These are phyloP conservation scores for Peronospora belbahrii DNA, from an alignment of 352 stramenopile genomes.

Conservation along the genomic window DNA sequence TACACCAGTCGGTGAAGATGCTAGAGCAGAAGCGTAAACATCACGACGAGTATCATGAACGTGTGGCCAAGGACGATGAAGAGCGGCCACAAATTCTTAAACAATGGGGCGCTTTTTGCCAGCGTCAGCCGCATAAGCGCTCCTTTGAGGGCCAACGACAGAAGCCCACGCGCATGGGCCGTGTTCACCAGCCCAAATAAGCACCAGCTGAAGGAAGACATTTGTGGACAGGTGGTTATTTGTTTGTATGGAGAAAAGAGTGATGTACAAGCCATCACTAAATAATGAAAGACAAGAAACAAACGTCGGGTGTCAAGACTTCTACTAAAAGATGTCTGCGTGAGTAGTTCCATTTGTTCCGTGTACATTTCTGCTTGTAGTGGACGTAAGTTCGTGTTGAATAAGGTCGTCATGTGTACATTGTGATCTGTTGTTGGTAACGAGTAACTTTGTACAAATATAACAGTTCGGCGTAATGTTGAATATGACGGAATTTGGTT, in stretches of 20 bases:
- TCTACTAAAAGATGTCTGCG: no score
- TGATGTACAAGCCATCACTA: no score
- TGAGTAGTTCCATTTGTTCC: no score
- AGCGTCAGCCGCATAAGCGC: conserved; percentile 37
- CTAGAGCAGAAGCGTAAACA: conserved; percentile 55
- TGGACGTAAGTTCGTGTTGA: no score
- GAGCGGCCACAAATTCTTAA: conserved; percentile 31
- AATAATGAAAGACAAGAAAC: no score
- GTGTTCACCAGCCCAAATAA: conserved; percentile 65
- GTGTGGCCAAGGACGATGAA: conserved; percentile 42
- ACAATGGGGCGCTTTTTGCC: conserved; percentile 40
- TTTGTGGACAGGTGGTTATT: neutral
- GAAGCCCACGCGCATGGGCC: conserved; percentile 53
- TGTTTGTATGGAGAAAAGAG: neutral
- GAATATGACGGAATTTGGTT: no score
- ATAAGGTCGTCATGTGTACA: no score
- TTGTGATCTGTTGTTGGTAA: no score
- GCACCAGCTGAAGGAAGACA: neutral
- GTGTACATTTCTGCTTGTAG: no score
- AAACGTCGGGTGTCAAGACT: no score
- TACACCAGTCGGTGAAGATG: conserved; percentile 49
- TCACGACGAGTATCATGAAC: conserved; percentile 59
- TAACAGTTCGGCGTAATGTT: no score
- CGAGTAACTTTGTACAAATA: no score
- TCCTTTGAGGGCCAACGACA: conserved; percentile 33